Percentiles rank a stretch among this genome's conserved stretches.
Conservation (phyloP, 148 eudicot species). For the Silene latifolia region DNA sequence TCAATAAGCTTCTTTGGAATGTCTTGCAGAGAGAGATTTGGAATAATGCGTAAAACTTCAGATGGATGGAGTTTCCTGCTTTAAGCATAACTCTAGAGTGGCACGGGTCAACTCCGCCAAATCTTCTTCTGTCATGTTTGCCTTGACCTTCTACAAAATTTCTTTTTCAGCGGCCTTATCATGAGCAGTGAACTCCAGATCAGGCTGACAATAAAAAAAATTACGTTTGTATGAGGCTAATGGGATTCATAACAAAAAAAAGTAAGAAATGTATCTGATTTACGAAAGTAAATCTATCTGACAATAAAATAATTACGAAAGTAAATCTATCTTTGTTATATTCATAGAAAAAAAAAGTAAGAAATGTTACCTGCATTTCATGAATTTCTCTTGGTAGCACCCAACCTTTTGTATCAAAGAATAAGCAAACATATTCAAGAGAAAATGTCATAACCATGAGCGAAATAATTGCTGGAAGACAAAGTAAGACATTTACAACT, state of each 20-base stretch:
- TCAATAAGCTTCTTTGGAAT: conserved; percentile 81
- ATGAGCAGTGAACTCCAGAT: conserved; percentile 81
- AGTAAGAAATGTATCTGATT: conserved; percentile 14
- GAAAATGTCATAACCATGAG: not conserved
- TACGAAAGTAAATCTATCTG: too few species aligned
- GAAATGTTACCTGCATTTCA: too few species aligned
- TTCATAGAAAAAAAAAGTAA: too few species aligned
- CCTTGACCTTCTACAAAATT: conserved; percentile 69
- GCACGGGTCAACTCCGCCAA: conserved; percentile 92
- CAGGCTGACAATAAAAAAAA: conserved; percentile 61
- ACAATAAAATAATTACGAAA: too few species aligned
- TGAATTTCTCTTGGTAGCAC: conserved; percentile 77
- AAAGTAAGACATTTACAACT: not conserved
- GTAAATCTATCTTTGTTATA: too few species aligned
- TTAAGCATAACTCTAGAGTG: conserved; percentile 72
- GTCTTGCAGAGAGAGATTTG: conserved; percentile 79
- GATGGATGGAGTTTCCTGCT: conserved; percentile 99
- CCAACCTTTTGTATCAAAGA: conserved; percentile 51
- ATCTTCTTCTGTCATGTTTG: conserved; percentile 88
- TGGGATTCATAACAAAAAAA: not conserved
- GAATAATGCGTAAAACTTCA: conserved; percentile 85
- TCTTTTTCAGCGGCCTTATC: conserved; percentile 87
- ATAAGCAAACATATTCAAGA: not conserved
- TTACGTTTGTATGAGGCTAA: not conserved
- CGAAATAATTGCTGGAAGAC: not conserved